Conservation (phyloP, 495 filamentous ascomycete species). For the Trichoderma reesei region DNA sequence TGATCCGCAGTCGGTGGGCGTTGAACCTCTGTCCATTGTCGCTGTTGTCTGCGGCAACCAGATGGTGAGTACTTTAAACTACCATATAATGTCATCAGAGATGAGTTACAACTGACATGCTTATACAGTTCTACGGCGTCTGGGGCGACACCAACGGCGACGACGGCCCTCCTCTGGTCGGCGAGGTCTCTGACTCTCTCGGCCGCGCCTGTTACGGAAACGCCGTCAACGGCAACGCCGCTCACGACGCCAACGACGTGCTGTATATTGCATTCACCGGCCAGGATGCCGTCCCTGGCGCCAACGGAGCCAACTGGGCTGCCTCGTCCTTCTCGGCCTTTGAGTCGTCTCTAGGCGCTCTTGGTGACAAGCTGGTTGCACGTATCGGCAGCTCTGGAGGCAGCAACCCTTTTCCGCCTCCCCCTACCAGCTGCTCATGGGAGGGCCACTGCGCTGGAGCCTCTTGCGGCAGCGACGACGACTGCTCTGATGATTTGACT, state of each 20-base stretch:
- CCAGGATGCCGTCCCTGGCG: constrained; percentile 36
- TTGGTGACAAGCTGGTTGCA: constrained; percentile 37
- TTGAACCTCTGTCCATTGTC: constrained; percentile 52
- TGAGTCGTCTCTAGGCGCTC: constrained; percentile 35
- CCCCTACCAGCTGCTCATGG: background rate
- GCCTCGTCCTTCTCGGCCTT: constrained; percentile 35
- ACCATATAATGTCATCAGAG: background rate
- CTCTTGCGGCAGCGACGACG: background rate
- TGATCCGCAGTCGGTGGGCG: constrained; percentile 39
- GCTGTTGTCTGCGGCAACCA: constrained; percentile 51
- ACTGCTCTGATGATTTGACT: background rate
- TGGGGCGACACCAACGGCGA: constrained; percentile 58
- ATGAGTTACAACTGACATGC: background rate
- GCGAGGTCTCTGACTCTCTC: constrained; percentile 48
- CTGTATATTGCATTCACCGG: constrained; percentile 49
- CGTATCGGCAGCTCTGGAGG: constrained; percentile 11
- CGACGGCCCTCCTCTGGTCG: constrained; percentile 36
- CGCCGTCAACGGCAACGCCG: constrained; percentile 31
- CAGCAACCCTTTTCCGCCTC: background rate
- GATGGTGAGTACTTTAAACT: constrained; percentile 30
- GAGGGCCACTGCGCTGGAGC: background rate
- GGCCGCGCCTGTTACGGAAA: constrained; percentile 48
- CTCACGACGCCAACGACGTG: constrained; percentile 39
- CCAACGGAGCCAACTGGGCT: constrained; percentile 39
- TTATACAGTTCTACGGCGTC: constrained; percentile 47